phyloP scores from a whole-genome alignment of 106 monocot genomes.

The Hemerocallis citrina region DNA sequence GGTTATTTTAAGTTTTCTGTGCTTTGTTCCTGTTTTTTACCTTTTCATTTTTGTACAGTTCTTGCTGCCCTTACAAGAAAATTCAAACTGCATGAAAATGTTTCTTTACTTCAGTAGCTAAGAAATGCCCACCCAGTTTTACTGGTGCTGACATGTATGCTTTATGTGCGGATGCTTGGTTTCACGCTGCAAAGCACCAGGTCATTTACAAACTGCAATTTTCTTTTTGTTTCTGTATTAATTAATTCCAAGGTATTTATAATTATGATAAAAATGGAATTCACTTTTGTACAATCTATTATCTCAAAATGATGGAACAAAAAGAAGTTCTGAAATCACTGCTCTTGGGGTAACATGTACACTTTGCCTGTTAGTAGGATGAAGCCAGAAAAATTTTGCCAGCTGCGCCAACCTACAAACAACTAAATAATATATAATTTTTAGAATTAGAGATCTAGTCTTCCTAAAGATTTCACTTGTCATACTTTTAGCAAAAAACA shows the following conservation, averaged over 20 bases:
- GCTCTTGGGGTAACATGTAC: too few relatives aligned
- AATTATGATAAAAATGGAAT: neutral
- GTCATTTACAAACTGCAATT: slow-evolving; percentile 19
- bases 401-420: too few relatives aligned
- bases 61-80: slow-evolving; percentile 82
- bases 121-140: slow-evolving; percentile 80
- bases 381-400: too few relatives aligned
- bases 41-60: slow-evolving; percentile 24
- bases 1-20: neutral
- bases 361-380: too few relatives aligned
- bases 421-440: too few relatives aligned
- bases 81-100: slow-evolving; percentile 72
- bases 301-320: too few relatives aligned
- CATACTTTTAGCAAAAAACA: too few relatives aligned
- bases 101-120: slow-evolving; percentile 75
- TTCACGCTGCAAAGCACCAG: slow-evolving; percentile 82
- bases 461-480: too few relatives aligned
- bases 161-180: slow-evolving; percentile 98
- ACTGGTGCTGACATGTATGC: slow-evolving; percentile 99
- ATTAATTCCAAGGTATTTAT: neutral
- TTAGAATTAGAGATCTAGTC: too few relatives aligned
- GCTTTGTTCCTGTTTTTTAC: neutral
- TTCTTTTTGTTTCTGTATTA: neutral
- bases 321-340: too few relatives aligned
- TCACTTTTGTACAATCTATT: neutral